A percentile compares a stretch with the other conserved stretches of the same genome.
These are phyloP conservation scores for Coprinopsis marcescibilis DNA, from an alignment of 768 basidiomycete genomes.

Conservation along the genomic window DNA sequence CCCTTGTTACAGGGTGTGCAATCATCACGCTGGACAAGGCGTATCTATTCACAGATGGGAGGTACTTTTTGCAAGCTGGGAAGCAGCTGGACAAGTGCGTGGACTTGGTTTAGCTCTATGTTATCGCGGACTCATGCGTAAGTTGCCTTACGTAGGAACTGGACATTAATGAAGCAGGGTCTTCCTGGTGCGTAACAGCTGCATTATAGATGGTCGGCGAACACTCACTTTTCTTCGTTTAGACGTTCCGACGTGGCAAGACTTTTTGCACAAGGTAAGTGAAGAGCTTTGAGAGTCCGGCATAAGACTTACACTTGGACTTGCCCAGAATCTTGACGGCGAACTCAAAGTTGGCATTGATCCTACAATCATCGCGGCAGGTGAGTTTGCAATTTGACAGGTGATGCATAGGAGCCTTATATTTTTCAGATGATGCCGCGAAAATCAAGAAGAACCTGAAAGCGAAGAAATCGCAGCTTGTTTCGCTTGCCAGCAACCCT, in stretches of 20 bases:
- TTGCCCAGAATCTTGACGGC: conserved; percentile 55
- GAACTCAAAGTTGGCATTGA: conserved; percentile 73
- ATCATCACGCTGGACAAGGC: conserved; percentile 68
- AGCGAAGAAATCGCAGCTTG: conserved; percentile 50
- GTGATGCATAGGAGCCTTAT: background rate
- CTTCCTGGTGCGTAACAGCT: conserved; percentile 49
- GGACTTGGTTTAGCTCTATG: background rate
- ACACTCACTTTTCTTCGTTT: background rate
- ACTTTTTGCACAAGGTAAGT: conserved; percentile 67
- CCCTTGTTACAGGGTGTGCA: conserved; percentile 53
- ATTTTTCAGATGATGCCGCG: conserved; percentile 55
- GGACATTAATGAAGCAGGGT: conserved; percentile 93
- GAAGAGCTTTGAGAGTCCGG: background rate
- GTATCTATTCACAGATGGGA: conserved; percentile 88
- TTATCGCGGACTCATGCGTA: background rate
- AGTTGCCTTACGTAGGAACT: conserved; percentile 58
- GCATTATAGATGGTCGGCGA: background rate
- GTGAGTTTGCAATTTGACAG: conserved; percentile 28
- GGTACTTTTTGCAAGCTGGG: conserved; percentile 91
- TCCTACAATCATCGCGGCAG: conserved; percentile 63
- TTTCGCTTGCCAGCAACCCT: conserved; percentile 64
- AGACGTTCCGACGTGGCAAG: conserved; percentile 91
- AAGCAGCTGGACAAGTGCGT: conserved; percentile 80
- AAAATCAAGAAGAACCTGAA: conserved; percentile 51
- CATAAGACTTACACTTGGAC: background rate